phyloP scores from a whole-genome alignment of 306 rosid species.

The Pterocarpus santalinus region DNA sequence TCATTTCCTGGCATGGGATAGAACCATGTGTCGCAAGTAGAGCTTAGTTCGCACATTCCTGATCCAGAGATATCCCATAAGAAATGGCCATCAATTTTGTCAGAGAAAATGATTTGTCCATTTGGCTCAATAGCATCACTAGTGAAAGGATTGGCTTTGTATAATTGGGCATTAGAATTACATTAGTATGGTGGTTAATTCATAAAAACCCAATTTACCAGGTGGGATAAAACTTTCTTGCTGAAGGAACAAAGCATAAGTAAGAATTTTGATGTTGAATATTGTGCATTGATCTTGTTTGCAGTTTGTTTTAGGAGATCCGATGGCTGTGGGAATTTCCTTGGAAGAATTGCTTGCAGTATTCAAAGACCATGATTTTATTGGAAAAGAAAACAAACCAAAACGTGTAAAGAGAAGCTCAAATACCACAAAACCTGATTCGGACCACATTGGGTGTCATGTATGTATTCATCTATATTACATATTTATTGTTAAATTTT shows the following conservation, averaged over 20 bases:
- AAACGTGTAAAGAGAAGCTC: constrained; percentile 61
- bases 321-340: constrained; percentile 55
- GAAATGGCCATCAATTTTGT: too few relatives aligned
- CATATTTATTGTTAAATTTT: constrained; percentile 29
- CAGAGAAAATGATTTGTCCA: too few relatives aligned
- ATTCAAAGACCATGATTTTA: constrained; percentile 48
- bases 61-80: too few relatives aligned
- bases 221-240: background rate
- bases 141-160: constrained; percentile 12
- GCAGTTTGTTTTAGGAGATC: constrained; percentile 68
- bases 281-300: constrained; percentile 47
- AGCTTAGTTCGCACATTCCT: too few relatives aligned
- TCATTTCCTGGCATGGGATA: too few relatives aligned
- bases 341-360: constrained; percentile 65
- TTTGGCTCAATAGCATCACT: too few relatives aligned
- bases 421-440: constrained; percentile 59
- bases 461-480: constrained; percentile 58
- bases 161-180: constrained; percentile 9
- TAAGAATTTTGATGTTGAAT: constrained; percentile 29
- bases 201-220: constrained; percentile 26
- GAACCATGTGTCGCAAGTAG: too few relatives aligned
- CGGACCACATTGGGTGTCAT: constrained; percentile 56
- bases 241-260: background rate
- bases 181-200: constrained; percentile 35
- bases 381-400: constrained; percentile 54